Conservation (phyloP, 352 stramenopile species). For the Phytopythium chamaehyphon region DNA sequence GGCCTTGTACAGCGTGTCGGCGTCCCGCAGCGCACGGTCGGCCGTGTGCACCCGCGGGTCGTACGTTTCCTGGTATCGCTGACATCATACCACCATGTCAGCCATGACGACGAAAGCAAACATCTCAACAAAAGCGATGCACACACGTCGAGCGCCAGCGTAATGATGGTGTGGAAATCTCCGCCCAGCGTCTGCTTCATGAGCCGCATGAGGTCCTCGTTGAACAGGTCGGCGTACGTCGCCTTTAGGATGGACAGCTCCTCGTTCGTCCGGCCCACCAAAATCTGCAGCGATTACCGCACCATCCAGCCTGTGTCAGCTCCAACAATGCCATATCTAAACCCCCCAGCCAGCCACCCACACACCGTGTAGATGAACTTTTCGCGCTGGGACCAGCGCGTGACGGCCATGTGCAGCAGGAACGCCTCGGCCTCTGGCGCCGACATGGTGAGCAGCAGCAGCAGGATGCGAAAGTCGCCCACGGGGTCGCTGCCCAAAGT, state of each 20-base stretch:
- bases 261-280: constrained; percentile 66
- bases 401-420: constrained; percentile 52
- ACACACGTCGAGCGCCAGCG: constrained; percentile 52
- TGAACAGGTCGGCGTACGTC: constrained; percentile 75
- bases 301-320: too few relatives aligned
- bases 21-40: constrained; percentile 45
- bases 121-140: background rate
- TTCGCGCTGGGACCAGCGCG: constrained; percentile 50
- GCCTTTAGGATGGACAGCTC: constrained; percentile 72
- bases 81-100: background rate
- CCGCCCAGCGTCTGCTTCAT: constrained; percentile 62
- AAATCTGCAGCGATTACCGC: constrained; percentile 40
- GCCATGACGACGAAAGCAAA: background rate
- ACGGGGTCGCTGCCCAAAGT: constrained; percentile 61
- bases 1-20: constrained; percentile 62
- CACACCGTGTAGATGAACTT: constrained; percentile 65
- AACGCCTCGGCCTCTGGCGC: constrained; percentile 66
- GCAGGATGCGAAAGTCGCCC: constrained; percentile 65
- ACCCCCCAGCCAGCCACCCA: background rate
- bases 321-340: too few relatives aligned
- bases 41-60: constrained; percentile 55
- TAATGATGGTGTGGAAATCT: constrained; percentile 66
- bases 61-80: constrained; percentile 35
- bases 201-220: constrained; percentile 60
- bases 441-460: constrained; percentile 56